Percentiles rank a stretch among this genome's conserved stretches.
These are phyloP conservation scores for Tetrapisispora phaffii DNA, from an alignment of 805 yeast genomes.

Conservation along the genomic window DNA sequence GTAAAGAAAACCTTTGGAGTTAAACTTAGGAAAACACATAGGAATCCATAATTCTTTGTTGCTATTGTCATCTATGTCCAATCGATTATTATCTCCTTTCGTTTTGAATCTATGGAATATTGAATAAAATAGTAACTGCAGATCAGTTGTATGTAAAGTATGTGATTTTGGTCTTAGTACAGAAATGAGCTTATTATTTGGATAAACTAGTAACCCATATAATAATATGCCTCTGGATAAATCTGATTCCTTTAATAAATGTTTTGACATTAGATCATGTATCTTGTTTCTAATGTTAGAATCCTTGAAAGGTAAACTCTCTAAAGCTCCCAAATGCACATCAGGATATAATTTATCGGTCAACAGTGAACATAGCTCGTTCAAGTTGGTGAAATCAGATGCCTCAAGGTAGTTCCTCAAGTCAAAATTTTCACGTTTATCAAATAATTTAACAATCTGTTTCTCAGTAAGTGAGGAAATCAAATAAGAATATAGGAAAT, in stretches of 20 bases:
- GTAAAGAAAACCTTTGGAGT: conserved; percentile 77
- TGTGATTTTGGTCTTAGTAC: conserved; percentile 71
- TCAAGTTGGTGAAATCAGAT: conserved; percentile 63
- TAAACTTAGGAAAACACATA: conserved; percentile 82
- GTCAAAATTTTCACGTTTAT: conserved; percentile 70
- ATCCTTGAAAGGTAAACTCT: conserved; percentile 49
- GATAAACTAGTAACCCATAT: conserved; percentile 64
- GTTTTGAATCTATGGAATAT: conserved; percentile 39
- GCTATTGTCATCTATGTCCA: conserved; percentile 13
- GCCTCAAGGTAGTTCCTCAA: conserved; percentile 64
- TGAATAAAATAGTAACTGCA: conserved; percentile 63
- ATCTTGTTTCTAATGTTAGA: conserved; percentile 48
- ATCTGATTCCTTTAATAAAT: conserved; percentile 16
- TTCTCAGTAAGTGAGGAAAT: conserved; percentile 78
- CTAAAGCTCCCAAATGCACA: conserved; percentile 54
- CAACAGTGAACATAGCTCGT: conserved; percentile 48
- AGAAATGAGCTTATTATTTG: conserved; percentile 54
- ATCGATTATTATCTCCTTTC: not conserved
- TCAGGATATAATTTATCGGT: conserved; percentile 45
- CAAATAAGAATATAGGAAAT: conserved; percentile 63
- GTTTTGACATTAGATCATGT: conserved; percentile 19
- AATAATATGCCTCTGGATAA: conserved; percentile 44
- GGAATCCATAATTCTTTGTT: conserved; percentile 88
- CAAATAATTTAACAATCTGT: conserved; percentile 58
- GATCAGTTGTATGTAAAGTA: conserved; percentile 69